Evolutionary conservation across 495 filamentous ascomycete species (phyloP).

Genomic region (Podospora bellae-mahoneyi): DNA sequence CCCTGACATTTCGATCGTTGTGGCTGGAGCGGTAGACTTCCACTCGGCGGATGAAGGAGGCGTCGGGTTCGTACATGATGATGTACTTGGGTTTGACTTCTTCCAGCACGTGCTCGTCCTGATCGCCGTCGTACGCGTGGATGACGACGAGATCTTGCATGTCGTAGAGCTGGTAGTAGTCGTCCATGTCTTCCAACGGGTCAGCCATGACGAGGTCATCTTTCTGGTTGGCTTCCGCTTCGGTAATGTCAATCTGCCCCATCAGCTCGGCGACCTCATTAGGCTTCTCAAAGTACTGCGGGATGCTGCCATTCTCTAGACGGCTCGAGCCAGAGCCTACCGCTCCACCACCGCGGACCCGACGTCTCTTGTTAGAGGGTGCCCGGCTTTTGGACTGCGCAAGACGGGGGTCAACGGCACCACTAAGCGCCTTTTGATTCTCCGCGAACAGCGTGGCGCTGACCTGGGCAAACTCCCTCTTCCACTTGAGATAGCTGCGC

Average conservation of each 20-base stretch:
- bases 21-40: constrained; percentile 96
- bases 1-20: constrained; percentile 77
- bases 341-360: constrained; percentile 77
- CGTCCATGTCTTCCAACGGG: constrained; percentile 81
- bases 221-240: constrained; percentile 73
- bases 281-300: constrained; percentile 50
- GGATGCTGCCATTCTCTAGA: constrained; percentile 46
- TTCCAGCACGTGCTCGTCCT: constrained; percentile 93
- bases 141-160: constrained; percentile 85
- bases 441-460: constrained; percentile 68
- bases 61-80: constrained; percentile 97
- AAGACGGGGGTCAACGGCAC: constrained; percentile 50
- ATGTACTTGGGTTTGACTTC: constrained; percentile 91
- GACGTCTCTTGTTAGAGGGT: constrained; percentile 82
- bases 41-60: constrained; percentile 90
- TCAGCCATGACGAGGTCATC: constrained; percentile 70
- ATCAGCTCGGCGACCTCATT: constrained; percentile 52
- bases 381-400: constrained; percentile 45
- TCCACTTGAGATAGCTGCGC: constrained; percentile 89
- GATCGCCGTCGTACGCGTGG: constrained; percentile 87
- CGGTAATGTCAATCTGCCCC: constrained; percentile 70
- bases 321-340: constrained; percentile 49
- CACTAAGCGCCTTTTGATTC: constrained; percentile 74
- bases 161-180: constrained; percentile 90
- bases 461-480: constrained; percentile 81